Evolutionary conservation across 2,329 filamentous ascomycete genomes (phyloP), one percentile per base, ranked within the genome.

Genomic region (Fusarium sp.): DNA sequence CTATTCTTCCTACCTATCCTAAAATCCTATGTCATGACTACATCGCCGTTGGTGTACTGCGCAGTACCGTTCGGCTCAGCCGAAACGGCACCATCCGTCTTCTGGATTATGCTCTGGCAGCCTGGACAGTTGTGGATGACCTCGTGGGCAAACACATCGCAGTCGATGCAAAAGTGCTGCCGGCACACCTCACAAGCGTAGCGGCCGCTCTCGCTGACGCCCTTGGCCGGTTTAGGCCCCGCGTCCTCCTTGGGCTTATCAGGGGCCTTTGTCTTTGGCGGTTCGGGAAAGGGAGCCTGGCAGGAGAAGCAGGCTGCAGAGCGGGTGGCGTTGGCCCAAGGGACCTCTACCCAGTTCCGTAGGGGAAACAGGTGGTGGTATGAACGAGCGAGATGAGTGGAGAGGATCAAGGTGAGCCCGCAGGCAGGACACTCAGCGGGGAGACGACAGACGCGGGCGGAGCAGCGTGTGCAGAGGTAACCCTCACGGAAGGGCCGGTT

Each of bases 141-240:
- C 84, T 98, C 95, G 81, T 99, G 96, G 27, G 94, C 93, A 84
- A 96, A 98, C 27, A 98, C 91, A 81, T 99, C 96, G 81, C 96
- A 99, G 81, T 99, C 96, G 74, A 99, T 97, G 85, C 96, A 99
- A 81, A 98, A 99, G 83, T 98, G 96, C 68, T 93, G 92, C 4
- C 88, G 84, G 82, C 96, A 99, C n/a, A 92, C 91, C 75, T 92
- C 90, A 81, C 96, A 99, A 67, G 93, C 94, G 80, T 99, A 99
- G 60, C 96, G 87, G 56, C 93, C 92, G 79, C 93, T 96, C 84
- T 97, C 94, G 80, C 93, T 96, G 49, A 95, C 92, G 1, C 92
- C 92, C 78, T 91, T 92, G 20, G 81, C 74, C 14, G 73, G 70
- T 59, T 77, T 72, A 40, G 76, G 78, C 5, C 66, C 38, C 27